phyloP scores from a whole-genome alignment of 2,329 filamentous ascomycete genomes.

The Phialemonium atrogriseum region DNA sequence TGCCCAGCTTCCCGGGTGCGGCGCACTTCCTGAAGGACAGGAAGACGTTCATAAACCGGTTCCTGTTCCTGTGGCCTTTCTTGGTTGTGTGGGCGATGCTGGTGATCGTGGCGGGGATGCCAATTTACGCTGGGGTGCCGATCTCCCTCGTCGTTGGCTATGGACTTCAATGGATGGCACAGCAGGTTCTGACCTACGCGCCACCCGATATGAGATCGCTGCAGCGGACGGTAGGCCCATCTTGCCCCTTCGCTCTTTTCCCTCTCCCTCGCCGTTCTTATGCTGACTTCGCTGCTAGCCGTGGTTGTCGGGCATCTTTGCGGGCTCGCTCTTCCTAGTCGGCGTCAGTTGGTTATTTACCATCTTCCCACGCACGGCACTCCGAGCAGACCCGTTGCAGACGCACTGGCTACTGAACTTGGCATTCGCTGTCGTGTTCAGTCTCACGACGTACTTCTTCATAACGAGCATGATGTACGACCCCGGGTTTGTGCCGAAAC shows the following conservation, averaged over 20 bases:
- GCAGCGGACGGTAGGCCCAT: conserved; percentile 67
- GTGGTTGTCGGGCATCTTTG: conserved; percentile 90
- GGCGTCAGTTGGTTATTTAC: conserved; percentile 67
- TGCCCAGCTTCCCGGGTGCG: conserved; percentile 63
- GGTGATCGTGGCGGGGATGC: conserved; percentile 63
- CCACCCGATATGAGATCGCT: conserved; percentile 83
- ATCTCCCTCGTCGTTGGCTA: conserved; percentile 58
- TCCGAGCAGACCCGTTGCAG: conserved; percentile 52
- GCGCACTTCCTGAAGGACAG: conserved; percentile 69
- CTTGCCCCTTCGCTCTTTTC: not conserved
- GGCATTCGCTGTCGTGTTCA: conserved; percentile 57
- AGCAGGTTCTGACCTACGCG: conserved; percentile 71
- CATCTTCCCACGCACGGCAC: conserved; percentile 48
- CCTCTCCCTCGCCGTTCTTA: conserved; percentile 8
- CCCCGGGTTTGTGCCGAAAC: conserved; percentile 87
- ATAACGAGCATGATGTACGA: conserved; percentile 77
- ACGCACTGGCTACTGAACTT: conserved; percentile 69
- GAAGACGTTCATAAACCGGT: conserved; percentile 68
- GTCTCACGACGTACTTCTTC: conserved; percentile 78
- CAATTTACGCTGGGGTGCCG: conserved; percentile 69
- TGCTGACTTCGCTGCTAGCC: conserved; percentile 43
- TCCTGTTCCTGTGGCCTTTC: conserved; percentile 87
- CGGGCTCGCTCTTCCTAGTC: conserved; percentile 74
- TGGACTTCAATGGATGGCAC: conserved; percentile 67
- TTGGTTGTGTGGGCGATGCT: conserved; percentile 63